These are phyloP conservation scores for Castanea crenata DNA, from an alignment of 306 rosid genomes.

Conservation along the genomic window DNA sequence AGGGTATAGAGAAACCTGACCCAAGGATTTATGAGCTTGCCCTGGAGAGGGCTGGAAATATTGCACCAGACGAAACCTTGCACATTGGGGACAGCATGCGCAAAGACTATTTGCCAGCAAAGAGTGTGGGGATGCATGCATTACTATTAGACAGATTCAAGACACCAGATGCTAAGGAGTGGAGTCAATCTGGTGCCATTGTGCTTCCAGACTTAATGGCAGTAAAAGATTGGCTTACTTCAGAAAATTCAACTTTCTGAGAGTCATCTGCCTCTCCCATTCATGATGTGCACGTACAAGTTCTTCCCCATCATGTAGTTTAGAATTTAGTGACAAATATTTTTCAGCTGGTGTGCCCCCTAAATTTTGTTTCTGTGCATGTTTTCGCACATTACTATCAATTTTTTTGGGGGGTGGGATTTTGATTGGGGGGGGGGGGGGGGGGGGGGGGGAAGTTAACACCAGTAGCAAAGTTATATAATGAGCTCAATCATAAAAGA, in stretches of 20 bases:
- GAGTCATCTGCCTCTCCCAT: not conserved
- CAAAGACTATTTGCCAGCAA: conserved; percentile 85
- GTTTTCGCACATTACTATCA: too few relatives aligned
- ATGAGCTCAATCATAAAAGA: not conserved
- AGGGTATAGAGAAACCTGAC: conserved; percentile 89
- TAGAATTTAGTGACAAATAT: not conserved
- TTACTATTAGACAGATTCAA: conserved; percentile 79
- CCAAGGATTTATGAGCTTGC: conserved; percentile 79
- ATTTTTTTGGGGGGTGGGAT: too few relatives aligned
- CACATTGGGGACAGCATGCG: conserved; percentile 96
- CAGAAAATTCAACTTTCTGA: conserved; percentile 43
- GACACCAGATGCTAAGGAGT: conserved; percentile 77
- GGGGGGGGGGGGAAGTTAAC: not conserved
- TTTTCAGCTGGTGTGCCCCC: not conserved
- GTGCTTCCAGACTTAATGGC: conserved; percentile 72
- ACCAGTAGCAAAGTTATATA: not conserved
- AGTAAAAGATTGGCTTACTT: conserved; percentile 57
- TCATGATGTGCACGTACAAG: not conserved
- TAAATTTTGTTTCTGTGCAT: not conserved
- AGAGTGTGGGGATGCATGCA: conserved; percentile 87
- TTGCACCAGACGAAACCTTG: conserved; percentile 60
- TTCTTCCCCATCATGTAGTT: not conserved
- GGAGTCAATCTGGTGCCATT: conserved; percentile 77
- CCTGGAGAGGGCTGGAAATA: conserved; percentile 72
- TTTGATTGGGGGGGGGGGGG: not conserved